These are phyloP conservation scores for Fusarium sarcochroum DNA, from an alignment of 2,329 filamentous ascomycete species.

Conservation along the genomic window DNA sequence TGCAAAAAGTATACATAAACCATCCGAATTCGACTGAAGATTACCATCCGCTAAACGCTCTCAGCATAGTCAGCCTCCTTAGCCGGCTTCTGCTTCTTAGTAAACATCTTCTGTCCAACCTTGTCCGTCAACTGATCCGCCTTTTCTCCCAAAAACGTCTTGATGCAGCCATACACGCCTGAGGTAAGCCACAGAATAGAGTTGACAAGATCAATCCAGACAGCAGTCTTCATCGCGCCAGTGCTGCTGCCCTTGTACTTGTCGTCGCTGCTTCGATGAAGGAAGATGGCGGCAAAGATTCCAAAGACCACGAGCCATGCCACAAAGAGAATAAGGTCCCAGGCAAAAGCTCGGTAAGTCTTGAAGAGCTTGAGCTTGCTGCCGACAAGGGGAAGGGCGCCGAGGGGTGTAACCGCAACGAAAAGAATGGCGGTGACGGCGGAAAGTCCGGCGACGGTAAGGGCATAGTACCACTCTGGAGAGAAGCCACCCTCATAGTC, in stretches of 20 bases:
- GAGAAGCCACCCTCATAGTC: conserved; percentile 56
- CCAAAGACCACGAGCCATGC: conserved; percentile 78
- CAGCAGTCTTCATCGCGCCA: conserved; percentile 75
- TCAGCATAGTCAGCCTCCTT: conserved; percentile 48
- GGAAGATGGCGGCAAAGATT: conserved; percentile 79
- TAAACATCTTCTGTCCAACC: conserved; percentile 56
- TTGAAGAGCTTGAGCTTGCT: conserved; percentile 53
- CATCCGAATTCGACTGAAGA: neutral
- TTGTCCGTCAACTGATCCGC: conserved; percentile 56
- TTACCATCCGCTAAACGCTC: conserved; percentile 46
- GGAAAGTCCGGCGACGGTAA: conserved; percentile 68
- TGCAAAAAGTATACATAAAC: neutral
- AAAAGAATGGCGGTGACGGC: conserved; percentile 65
- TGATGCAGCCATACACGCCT: conserved; percentile 58
- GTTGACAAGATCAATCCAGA: conserved; percentile 79
- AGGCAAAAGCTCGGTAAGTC: conserved; percentile 61
- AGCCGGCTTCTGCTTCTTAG: conserved; percentile 50
- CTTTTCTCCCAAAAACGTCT: conserved; percentile 59
- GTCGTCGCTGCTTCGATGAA: conserved; percentile 69
- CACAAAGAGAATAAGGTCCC: conserved; percentile 61
- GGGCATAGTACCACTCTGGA: conserved; percentile 75
- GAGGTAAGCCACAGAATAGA: conserved; percentile 74
- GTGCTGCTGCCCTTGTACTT: conserved; percentile 61
- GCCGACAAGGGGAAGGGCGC: conserved; percentile 53
- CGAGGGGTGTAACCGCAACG: conserved; percentile 55